These are phyloP conservation scores for Vitis hybrid DNA, from an alignment of 177 flowering plant species.

Conservation along the genomic window DNA sequence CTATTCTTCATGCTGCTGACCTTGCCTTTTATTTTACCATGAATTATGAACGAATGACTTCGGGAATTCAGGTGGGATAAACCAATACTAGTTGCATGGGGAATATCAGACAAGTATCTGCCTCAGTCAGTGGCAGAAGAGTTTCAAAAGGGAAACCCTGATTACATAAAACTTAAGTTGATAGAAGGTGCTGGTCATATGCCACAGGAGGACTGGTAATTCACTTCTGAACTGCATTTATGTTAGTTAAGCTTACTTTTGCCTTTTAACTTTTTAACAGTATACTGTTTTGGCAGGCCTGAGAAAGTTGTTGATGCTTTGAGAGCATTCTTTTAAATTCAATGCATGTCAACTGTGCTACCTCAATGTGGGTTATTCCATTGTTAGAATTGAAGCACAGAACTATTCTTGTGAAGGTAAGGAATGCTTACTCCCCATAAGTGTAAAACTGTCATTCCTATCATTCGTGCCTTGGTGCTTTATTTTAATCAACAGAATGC, in stretches of 20 bases:
- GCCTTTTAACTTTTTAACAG: not conserved
- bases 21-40: not conserved
- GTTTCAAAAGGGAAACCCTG: slow-evolving; percentile 72
- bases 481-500: too few species aligned
- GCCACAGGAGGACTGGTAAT: slow-evolving; percentile 99
- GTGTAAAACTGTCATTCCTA: too few species aligned
- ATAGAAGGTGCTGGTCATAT: slow-evolving; percentile 98
- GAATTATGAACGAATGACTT: slow-evolving; percentile 6
- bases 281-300: slow-evolving; percentile 57
- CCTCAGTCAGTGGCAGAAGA: slow-evolving; percentile 83
- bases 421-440: not conserved
- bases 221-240: not conserved
- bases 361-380: not conserved
- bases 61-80: slow-evolving; percentile 69
- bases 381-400: not conserved
- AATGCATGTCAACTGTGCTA: not conserved
- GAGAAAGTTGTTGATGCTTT: slow-evolving; percentile 90
- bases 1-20: not conserved
- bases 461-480: too few species aligned
- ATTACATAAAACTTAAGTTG: slow-evolving; percentile 48
- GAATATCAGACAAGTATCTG: slow-evolving; percentile 83
- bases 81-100: slow-evolving; percentile 83
- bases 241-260: not conserved
- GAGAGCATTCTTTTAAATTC: slow-evolving; percentile 44
- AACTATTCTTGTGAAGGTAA: slow-evolving; percentile 12